Base-by-base conservation (phyloP, 805 yeast genomes). In the Debaryomyces hansenii region DNA sequence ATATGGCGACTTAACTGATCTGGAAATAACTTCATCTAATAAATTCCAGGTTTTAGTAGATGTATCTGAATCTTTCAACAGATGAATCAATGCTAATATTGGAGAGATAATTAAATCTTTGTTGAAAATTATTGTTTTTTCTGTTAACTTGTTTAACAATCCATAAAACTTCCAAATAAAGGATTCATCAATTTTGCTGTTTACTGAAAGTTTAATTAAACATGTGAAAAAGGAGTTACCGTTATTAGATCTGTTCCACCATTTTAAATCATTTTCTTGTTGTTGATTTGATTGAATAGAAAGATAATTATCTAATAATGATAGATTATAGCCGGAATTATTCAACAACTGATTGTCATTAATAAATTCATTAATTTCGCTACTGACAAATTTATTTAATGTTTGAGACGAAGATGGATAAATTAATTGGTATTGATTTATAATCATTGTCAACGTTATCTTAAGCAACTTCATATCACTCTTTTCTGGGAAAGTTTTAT, bases 1-100 rank as follows among this genome's bases (percentile, higher is more conserved):
- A 67, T 86, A 94, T 0, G 98, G 97, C 0, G 90, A 66, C 50
- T 80, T 77, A 32, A 85, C 77, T 50, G 84, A 75, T 51, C 97
- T 77, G 1, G 89, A 73, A 27, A 90, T 74, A 0, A 89, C 70
- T 61, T 91, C 94, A 59, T 92, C 96, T 5, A 92, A 51, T 27
- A 89, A 62, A 9, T 68, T 69, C 85, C 89, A 85, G 2, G 90
- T 58, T 33, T 69, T 67, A 1, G 38, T 43, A 7, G 39, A 53
- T 1, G 54, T 52, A 1, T 48, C 44, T 3, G 59, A 31, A 2
- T 52, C 51, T 41, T 60, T 64, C 7, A 84, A 59, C 6, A 90
- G 75, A 43, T 75, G 72, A 2, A 84, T 63, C 5, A 90, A 60
- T 0, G 84, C 79, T 37, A 66, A 62, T 0, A 82, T 66, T 5